A percentile compares a stretch with the other conserved stretches of the same genome.
These are phyloP conservation scores for Phytopythium ostracodes DNA, from an alignment of 352 stramenopile species.

Conservation along the genomic window DNA sequence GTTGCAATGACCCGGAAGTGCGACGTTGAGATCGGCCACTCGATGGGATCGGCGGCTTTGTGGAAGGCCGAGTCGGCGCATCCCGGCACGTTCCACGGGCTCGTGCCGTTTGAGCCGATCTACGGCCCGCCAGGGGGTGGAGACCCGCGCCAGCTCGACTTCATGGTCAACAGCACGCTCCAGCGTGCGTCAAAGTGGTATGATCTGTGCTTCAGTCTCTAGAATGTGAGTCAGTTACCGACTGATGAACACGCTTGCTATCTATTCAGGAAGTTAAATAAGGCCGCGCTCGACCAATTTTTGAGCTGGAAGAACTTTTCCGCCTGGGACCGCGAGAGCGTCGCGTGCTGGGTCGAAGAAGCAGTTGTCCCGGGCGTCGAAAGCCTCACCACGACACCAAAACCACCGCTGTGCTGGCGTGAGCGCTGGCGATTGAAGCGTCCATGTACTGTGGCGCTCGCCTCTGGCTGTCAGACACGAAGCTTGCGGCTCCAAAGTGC, in stretches of 20 bases:
- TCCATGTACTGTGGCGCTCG: conserved; percentile 23
- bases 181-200: conserved; percentile 23
- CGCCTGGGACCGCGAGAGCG: conserved; percentile 28
- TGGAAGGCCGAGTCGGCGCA: conserved; percentile 31
- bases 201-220: too few relatives aligned
- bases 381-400: not conserved
- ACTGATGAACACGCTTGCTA: not conserved
- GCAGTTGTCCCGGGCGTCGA: conserved; percentile 13
- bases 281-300: conserved; percentile 24
- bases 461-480: conserved; percentile 19
- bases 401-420: conserved; percentile 17
- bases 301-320: conserved; percentile 34
- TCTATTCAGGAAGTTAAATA: conserved; percentile 16
- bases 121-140: too few relatives aligned
- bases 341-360: conserved; percentile 30
- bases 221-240: too few relatives aligned
- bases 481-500: conserved; percentile 21
- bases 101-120: conserved; percentile 42
- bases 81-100: conserved; percentile 33
- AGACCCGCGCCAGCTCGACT: too few relatives aligned
- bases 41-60: conserved; percentile 26
- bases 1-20: too few relatives aligned
- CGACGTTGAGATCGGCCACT: conserved; percentile 31
- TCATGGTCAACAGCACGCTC: conserved; percentile 26
- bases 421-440: conserved; percentile 21